Evolutionary conservation across 139 green algal genomes (phyloP), one percentile per base, ranked within the genome.

Genomic region (Chlamydomonas schloesseri): DNA sequence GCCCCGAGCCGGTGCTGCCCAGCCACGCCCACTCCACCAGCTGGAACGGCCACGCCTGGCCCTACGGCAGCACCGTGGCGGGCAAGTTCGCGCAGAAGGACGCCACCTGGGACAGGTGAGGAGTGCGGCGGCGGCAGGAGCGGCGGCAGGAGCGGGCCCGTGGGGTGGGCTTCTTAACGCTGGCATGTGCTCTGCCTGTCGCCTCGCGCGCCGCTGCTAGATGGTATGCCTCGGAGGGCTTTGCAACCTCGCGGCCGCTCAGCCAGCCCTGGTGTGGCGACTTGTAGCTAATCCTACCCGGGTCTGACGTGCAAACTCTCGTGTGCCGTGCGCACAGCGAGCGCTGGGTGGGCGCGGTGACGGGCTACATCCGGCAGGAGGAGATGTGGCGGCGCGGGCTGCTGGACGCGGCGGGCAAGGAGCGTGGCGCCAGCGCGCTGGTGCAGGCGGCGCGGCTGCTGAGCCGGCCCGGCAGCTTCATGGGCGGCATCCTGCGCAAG

Each of bases 361-460:
- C 50, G 29, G 0, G 65, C 11, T 92, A 92, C 88, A 60, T 92
- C 37, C 31, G 8, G 28, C 18, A 70, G 57, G 88, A 85, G 42
- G 84, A 92, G 84, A 26, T 73, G 47, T 57, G 76, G 28, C 65
- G 84, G 33, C 69, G 76, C 23, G 36, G 0, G 33, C 46, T 92
- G 83, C 77, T 91, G 57, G 71, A 74, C 14, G 42, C 71, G 20
- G 82, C 73, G 70, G 81, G 75, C 33, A 55, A 29, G 23, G 62
- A 58, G 14, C 47, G 50, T 8, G 87, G 87, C 31, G 57, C 37
- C 24, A 74, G 81, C 17, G 87, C 87, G 13, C 34, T 87, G 53
- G 87, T 71, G 37, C 81, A 88, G 47, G 79, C 55, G 75, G 71
- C 76, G 26, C 71, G 86, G 50, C 62, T 90, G 78, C 58, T 83